Percentiles rank a stretch among this genome's conserved stretches.
Evolutionary conservation across 352 stramenopile genomes (phyloP).

Genomic region (Phytophthora sansomeana): DNA sequence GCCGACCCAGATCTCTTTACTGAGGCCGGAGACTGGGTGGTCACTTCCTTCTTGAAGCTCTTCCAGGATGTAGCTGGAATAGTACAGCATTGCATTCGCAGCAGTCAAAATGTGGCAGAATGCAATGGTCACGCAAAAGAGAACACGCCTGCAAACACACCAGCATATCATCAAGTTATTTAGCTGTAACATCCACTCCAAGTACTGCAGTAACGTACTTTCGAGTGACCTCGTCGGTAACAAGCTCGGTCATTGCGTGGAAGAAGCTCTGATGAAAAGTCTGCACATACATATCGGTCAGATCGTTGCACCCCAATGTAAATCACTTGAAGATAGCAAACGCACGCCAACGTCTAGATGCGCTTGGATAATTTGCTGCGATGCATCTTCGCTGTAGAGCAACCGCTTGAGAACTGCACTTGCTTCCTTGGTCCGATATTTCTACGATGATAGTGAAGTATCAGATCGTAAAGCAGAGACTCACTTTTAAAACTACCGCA

Average conservation of each 20-base stretch:
- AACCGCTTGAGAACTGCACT: conserved; percentile 42
- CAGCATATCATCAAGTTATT: neutral
- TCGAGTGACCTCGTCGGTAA: conserved; percentile 45
- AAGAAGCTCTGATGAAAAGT: conserved; percentile 46
- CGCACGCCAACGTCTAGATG: conserved; percentile 33
- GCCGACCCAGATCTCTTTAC: conserved; percentile 70
- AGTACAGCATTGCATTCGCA: conserved; percentile 85
- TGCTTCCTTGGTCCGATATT: conserved; percentile 58
- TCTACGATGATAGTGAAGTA: conserved; percentile 29
- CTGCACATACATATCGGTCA: conserved; percentile 18
- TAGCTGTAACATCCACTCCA: neutral
- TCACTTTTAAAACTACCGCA: neutral
- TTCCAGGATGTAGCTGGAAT: conserved; percentile 78
- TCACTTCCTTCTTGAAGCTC: conserved; percentile 39
- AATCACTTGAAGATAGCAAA: neutral
- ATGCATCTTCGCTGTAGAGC: conserved; percentile 40
- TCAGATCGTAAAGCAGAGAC: neutral
- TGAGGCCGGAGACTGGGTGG: conserved; percentile 30
- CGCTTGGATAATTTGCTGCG: conserved; percentile 36
- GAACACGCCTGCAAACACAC: conserved; percentile 44
- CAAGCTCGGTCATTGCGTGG: conserved; percentile 44
- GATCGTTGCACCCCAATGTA: neutral
- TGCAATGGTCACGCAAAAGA: conserved; percentile 65
- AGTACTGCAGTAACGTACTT: conserved; percentile 30
- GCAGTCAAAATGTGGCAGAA: conserved; percentile 73